Base-by-base conservation (phyloP, 129 eudicot genomes). In the Scalesia atractyloides region DNA sequence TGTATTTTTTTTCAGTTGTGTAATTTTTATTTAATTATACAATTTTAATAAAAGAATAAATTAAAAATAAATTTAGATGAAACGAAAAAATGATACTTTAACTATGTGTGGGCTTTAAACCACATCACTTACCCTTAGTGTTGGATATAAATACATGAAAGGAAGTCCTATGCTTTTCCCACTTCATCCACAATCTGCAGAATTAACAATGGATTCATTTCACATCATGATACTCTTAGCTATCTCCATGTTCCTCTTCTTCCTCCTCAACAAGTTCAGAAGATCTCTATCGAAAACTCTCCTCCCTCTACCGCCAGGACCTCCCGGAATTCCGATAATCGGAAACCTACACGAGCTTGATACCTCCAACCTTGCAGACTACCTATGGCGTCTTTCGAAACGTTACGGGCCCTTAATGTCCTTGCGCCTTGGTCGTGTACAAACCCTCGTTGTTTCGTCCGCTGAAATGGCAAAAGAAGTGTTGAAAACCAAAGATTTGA, bases 271-370 rank as follows among this genome's bases (percentile, higher is more conserved):
- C 0, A 81, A 47, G 16, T 33, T 39, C 1, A 69, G 14, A 60
- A 76, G 1, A 14, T 56, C 36, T 46, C 9, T 15, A 2, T 36
- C 22, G 12, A 68, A 62, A 30, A n/a, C 36, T 18, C 26, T 47
- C 52, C 44, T 7, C 75, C 69, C 46, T 59, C 64, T 76, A 13
- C 85, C 83, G n/a, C 85, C 88, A 3, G 88, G 88, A 15, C 88
- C 88, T 14, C 66, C 80, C 0, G 76, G 83, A 11, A 83, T 84
- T 65, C 88, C 88, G 1, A 13, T 84, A 3, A 81, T 84, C 11
- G 88, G 88, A 19, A 81, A 84, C 83, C 66, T 84, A 0, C 83
- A 73, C 64, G 76, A 73, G 46, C 70, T 81, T 9, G 66, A 80
- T 2, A 15, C 51, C 22, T 54, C 80, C 7, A 22, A 68, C 62